A percentile compares a stretch with the other conserved stretches of the same genome.
Evolutionary conservation across 345 rosid species (phyloP).

Genomic region (Camelina sativa): DNA sequence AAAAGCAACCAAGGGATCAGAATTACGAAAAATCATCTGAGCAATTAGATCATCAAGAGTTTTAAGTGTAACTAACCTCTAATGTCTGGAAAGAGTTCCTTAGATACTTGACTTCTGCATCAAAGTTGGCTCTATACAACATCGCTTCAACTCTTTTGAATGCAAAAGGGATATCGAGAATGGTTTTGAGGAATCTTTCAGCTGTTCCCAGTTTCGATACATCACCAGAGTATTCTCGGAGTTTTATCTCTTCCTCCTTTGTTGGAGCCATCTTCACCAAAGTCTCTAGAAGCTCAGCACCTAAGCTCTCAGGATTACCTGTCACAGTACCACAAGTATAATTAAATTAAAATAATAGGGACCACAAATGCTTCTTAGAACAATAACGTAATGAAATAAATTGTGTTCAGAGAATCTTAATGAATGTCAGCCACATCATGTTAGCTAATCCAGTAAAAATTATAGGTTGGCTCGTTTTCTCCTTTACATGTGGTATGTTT

Average conservation of each 20-base stretch:
- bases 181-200: slow-evolving; percentile 85
- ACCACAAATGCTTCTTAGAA: background rate
- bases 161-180: slow-evolving; percentile 91
- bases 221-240: slow-evolving; percentile 77
- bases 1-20: slow-evolving; percentile 4
- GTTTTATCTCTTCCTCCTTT: slow-evolving; percentile 96
- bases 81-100: slow-evolving; percentile 85
- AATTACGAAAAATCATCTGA: background rate
- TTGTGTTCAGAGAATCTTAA: slow-evolving; percentile 3
- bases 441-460: background rate
- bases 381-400: slow-evolving; percentile 12
- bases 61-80: slow-evolving; percentile 56
- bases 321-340: slow-evolving; percentile 29
- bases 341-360: background rate
- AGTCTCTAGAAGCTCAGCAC: slow-evolving; percentile 91
- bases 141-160: slow-evolving; percentile 96
- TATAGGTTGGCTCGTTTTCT: background rate
- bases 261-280: slow-evolving; percentile 99
- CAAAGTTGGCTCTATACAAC: slow-evolving; percentile 95
- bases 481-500: slow-evolving; percentile 16
- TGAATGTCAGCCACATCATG: slow-evolving; percentile 17
- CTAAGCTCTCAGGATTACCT: slow-evolving; percentile 92
- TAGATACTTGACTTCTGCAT: slow-evolving; percentile 84
- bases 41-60: background rate
- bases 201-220: slow-evolving; percentile 83